Evolutionary conservation across 1,284 basidiomycete genomes (phyloP), one percentile per base, ranked within the genome.

Genomic region (Cutaneotrichosporon sp.): DNA sequence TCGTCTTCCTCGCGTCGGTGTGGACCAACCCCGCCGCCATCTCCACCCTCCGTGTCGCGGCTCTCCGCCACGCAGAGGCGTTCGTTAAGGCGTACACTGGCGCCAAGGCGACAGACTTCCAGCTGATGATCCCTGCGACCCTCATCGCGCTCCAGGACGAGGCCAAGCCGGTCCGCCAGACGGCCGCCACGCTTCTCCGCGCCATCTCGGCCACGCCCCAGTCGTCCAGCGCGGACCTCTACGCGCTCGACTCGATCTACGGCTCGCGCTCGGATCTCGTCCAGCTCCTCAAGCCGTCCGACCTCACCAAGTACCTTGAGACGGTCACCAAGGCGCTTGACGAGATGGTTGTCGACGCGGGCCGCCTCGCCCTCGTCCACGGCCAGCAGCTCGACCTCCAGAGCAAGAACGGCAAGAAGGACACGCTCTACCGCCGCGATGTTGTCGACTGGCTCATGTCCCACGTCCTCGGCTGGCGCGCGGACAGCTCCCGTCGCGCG

Each of bases 191-290:
- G 51, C 76, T 97, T 18, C 81, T 82, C 4, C 62, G 59, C 24
- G 60, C 63, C 4, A 57, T 75, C 13, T 50, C 56, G 42, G 69
- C 56, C 50, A 72, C 83, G 11, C 78, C 81, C 1, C 67, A 74
- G 14, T 53, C 55, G 4, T 36, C 56, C n/a, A 56, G 53, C 14
- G 65, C 80, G 20, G 82, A 83, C 3, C 85, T 97, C 1, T 97
- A 94, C 78, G 91, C 86, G 9, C 86, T 90, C 68, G 92, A 97
- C 70, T 82, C 81, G 1, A 84, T 97, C 54, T 97, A 97, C 74
- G 94, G 92, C 2, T 61, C 80, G 5, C 81, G 77, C 33, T 87
- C 36, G 89, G 89, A 82, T 43, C 76, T 83, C 34, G 80, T 97
- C 49, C 90, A 95, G 77, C 91, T 92, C 69, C 81, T 95, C 36